Percentiles rank a stretch among this genome's conserved stretches.
These are phyloP conservation scores for Cutaneotrichosporon spelunceum DNA, from an alignment of 1,284 basidiomycete genomes.

Conservation along the genomic window DNA sequence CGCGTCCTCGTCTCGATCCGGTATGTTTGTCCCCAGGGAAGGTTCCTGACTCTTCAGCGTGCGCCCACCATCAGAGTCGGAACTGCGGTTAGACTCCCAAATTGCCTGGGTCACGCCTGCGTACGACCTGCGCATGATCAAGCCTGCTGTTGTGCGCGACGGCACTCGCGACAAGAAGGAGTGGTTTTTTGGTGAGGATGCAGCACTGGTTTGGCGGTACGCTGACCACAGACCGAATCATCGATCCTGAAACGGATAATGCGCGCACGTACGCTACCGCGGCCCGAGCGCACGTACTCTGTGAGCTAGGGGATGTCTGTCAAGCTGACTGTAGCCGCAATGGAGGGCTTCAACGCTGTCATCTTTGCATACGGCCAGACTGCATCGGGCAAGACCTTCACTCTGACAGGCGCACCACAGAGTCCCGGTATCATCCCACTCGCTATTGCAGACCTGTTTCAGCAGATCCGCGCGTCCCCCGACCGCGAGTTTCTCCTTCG, in stretches of 20 bases:
- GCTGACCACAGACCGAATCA: slow-evolving; percentile 52
- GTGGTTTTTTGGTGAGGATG: slow-evolving; percentile 54
- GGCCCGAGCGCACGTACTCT: slow-evolving; percentile 76
- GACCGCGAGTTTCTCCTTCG: slow-evolving; percentile 84
- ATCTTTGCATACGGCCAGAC: slow-evolving; percentile 82
- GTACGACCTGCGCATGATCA: slow-evolving; percentile 42
- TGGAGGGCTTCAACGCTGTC: slow-evolving; percentile 95
- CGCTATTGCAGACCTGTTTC: slow-evolving; percentile 63
- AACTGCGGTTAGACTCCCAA: slow-evolving; percentile 30
- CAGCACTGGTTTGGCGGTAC: slow-evolving; percentile 32
- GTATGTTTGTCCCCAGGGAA: slow-evolving; percentile 51
- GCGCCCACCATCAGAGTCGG: slow-evolving; percentile 60
- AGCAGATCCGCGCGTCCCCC: slow-evolving; percentile 51
- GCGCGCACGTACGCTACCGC: slow-evolving; percentile 78
- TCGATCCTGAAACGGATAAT: slow-evolving; percentile 63
- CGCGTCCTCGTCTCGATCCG: slow-evolving; percentile 84
- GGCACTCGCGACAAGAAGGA: slow-evolving; percentile 42
- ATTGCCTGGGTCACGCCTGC: slow-evolving; percentile 41
- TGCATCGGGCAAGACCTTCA: slow-evolving; percentile 83
- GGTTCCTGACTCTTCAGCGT: slow-evolving; percentile 56
- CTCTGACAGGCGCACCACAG: slow-evolving; percentile 72
- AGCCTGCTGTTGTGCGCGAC: slow-evolving; percentile 39
- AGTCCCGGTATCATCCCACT: slow-evolving; percentile 94
- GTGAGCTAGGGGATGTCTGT: slow-evolving; percentile 25
- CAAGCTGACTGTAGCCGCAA: slow-evolving; percentile 59